Percentiles rank a stretch among this genome's conserved stretches.
phyloP scores from a whole-genome alignment of 768 basidiomycete species.

The Mycena crocata region DNA sequence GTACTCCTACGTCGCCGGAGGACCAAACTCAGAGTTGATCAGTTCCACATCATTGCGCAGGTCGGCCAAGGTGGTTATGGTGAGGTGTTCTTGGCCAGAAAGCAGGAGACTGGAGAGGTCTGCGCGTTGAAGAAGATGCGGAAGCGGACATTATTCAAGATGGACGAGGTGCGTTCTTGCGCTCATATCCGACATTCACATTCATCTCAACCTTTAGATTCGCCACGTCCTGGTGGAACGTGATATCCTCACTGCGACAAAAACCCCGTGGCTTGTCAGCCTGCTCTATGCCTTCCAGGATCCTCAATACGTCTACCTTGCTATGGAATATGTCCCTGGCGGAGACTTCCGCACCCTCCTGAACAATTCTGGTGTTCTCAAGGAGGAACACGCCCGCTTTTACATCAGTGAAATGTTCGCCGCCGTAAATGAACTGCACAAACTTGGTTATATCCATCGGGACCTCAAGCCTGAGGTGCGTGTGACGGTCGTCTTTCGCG shows the following conservation, averaged over 20 bases:
- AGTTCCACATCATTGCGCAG: conserved; percentile 98
- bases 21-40: conserved; percentile 91
- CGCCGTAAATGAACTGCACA: conserved; percentile 93
- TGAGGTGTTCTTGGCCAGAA: conserved; percentile 95
- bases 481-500: conserved; percentile 30
- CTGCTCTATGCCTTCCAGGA: conserved; percentile 98
- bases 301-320: conserved; percentile 82
- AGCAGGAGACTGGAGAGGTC: conserved; percentile 95
- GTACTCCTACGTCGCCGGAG: conserved; percentile 93
- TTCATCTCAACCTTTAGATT: conserved; percentile 62
- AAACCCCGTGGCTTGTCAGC: conserved; percentile 96
- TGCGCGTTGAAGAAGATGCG: conserved; percentile 98
- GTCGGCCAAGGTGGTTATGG: conserved; percentile 99
- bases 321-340: conserved; percentile 88
- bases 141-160: conserved; percentile 94
- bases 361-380: conserved; percentile 97
- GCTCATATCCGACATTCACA: conserved; percentile 8
- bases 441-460: conserved; percentile 97
- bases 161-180: conserved; percentile 84
- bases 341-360: conserved; percentile 98
- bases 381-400: conserved; percentile 96
- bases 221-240: conserved; percentile 98
- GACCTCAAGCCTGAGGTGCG: conserved; percentile 98
- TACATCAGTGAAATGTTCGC: conserved; percentile 99
- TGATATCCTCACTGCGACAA: conserved; percentile 96